Percentiles rank a stretch among this genome's conserved stretches.
Evolutionary conservation across 768 basidiomycete species (phyloP).

Genomic region (Agrocybe pediades): DNA sequence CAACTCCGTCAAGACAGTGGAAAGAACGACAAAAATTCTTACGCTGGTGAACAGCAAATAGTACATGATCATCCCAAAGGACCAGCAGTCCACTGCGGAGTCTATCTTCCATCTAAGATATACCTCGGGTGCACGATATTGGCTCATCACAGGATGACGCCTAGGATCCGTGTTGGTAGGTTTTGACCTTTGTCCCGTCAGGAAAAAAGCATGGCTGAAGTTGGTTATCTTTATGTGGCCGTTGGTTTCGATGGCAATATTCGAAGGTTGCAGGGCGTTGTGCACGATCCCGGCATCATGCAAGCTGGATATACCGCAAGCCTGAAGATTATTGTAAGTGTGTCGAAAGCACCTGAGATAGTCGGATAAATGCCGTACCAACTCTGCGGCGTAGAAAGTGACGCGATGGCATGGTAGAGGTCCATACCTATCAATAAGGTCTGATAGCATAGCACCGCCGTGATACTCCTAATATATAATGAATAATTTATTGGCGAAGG

Average conservation of each 20-base stretch:
- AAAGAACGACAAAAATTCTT: constrained; percentile 12
- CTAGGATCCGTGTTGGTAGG: not conserved
- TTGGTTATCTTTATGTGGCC: constrained; percentile 51
- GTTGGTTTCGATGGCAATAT: constrained; percentile 40
- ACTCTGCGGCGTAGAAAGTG: constrained; percentile 47
- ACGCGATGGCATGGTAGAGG: constrained; percentile 35
- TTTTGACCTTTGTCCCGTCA: no score
- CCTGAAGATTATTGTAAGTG: constrained; percentile 23
- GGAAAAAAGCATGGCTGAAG: constrained; percentile 34
- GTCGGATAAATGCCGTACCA: constrained; percentile 30
- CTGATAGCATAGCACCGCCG: constrained; percentile 21
- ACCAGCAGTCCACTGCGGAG: constrained; percentile 58
- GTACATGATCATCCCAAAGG: constrained; percentile 53
- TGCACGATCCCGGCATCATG: constrained; percentile 51
- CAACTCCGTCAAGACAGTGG: not conserved
- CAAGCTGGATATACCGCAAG: constrained; percentile 42
- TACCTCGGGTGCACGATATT: constrained; percentile 54
- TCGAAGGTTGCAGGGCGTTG: constrained; percentile 44
- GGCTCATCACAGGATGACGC: constrained; percentile 12
- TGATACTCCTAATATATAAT: constrained; percentile 19
- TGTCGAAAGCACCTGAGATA: not conserved
- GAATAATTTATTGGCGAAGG: not conserved
- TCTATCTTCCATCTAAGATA: constrained; percentile 58
- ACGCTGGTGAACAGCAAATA: constrained; percentile 53
- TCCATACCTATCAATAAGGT: constrained; percentile 33